phyloP scores from a whole-genome alignment of 441 rosid species.

The Flueggea neowawraea region DNA sequence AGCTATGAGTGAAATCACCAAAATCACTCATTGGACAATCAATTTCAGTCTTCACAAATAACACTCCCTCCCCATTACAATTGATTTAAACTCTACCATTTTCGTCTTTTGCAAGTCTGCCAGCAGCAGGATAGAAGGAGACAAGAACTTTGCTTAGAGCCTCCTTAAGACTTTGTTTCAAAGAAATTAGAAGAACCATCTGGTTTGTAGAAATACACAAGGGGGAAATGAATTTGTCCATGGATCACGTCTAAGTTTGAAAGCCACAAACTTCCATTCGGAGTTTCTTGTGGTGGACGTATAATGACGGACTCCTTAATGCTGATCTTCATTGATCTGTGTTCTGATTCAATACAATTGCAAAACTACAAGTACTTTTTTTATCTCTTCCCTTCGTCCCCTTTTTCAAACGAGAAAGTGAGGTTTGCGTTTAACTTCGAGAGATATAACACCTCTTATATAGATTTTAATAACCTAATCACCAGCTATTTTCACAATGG shows the following conservation, averaged over 20 bases:
- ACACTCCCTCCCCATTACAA: constrained; percentile 37
- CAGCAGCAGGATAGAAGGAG: constrained; percentile 30
- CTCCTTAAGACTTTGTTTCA: constrained; percentile 4
- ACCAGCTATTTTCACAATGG: too few relatives aligned
- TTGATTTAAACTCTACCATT: constrained; percentile 29
- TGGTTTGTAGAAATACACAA: not conserved
- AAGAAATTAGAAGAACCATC: too few relatives aligned
- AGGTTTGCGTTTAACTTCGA: too few relatives aligned
- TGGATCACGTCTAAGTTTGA: constrained; percentile 2
- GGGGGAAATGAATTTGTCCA: constrained; percentile 1
- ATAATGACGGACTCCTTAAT: not conserved
- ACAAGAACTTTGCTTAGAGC: constrained; percentile 31
- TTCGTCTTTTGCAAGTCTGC: constrained; percentile 25
- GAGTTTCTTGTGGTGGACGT: not conserved
- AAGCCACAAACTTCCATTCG: not conserved
- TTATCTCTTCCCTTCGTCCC: too few relatives aligned
- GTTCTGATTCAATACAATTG: too few relatives aligned
- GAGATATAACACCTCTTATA: too few relatives aligned
- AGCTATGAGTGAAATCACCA: not conserved
- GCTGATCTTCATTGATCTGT: not conserved
- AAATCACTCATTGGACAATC: not conserved
- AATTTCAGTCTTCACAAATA: constrained; percentile 27
- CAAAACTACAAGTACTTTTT: too few relatives aligned
- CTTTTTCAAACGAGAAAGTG: too few relatives aligned
- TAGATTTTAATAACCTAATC: too few relatives aligned